phyloP scores from a whole-genome alignment of 1,284 basidiomycete genomes.

The Leccinum variabile region DNA sequence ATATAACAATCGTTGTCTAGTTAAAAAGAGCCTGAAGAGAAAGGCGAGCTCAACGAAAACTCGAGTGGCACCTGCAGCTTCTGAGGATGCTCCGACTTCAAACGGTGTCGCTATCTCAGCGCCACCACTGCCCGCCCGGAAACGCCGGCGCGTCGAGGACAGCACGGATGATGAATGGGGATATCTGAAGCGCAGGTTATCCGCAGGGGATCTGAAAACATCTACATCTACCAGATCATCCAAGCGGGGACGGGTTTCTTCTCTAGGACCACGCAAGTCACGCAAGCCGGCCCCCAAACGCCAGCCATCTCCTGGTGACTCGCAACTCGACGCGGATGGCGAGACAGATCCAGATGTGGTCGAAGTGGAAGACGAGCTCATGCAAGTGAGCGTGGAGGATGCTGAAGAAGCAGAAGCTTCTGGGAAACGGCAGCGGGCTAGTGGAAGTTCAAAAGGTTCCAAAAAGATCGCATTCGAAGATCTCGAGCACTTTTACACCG shows the following conservation, averaged over 20 bases:
- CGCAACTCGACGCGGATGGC: conserved; percentile 36
- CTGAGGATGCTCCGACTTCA: conserved; percentile 11
- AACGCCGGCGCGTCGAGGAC: conserved; percentile 25
- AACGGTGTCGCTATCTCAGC: conserved; percentile 20
- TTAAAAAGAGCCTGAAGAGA: conserved; percentile 24
- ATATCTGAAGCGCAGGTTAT: conserved; percentile 11
- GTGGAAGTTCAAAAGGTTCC: conserved; percentile 2
- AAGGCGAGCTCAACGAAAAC: conserved; percentile 16
- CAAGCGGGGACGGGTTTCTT: conserved; percentile 31
- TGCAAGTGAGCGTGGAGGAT: conserved; percentile 29
- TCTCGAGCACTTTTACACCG: conserved; percentile 34
- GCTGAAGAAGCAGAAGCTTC: conserved; percentile 15
- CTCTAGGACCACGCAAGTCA: conserved; percentile 27
- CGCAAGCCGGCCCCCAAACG: conserved; percentile 14
- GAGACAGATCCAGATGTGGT: conserved; percentile 35
- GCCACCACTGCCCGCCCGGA: conserved; percentile 23
- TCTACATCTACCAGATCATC: conserved; percentile 8
- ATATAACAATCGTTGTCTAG: conserved; percentile 18
- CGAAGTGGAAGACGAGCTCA: conserved; percentile 37
- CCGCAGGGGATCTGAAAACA: conserved; percentile 14
- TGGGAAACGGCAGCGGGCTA: not conserved
- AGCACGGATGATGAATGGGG: conserved; percentile 9
- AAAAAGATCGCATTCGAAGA: conserved; percentile 26
- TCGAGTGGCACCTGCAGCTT: conserved; percentile 3
- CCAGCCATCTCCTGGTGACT: conserved; percentile 30